Evolutionary conservation across 139 green algal genomes (phyloP), one percentile per base, ranked within the genome.

Genomic region (Pseudopediastrum boryanum): DNA sequence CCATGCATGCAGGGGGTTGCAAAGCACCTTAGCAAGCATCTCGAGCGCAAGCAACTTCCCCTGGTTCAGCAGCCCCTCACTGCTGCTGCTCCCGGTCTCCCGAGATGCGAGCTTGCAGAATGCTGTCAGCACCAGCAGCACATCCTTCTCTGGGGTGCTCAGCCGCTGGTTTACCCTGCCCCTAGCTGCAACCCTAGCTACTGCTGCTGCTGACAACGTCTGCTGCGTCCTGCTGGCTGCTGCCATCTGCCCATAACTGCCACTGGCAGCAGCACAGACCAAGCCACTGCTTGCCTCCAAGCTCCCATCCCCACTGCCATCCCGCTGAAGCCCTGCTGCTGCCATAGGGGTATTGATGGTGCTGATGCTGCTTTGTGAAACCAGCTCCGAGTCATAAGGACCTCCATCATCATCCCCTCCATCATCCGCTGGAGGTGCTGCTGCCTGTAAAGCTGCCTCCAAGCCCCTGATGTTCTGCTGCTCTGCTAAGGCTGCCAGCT

Each of bases 1-100:
- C 93, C 93, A 97, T 41, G 44, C 71, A 80, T 91, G 87, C 29
- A 84, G 82, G 7, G 90, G 85, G 82, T 85, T 91, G 50, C 82
- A 79, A 2, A 91, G 78, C 80, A 89, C 87, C 59, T 93, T 94
- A 48, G 95, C 94, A 35, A 99, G 84, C 79, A 98, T 89, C 84
- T 99, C 96, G 69, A 99, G 84, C 0, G 96, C 92, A 74, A 99
- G 85, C 75, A 97, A 87, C 89, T 97, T 97, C 46, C 93, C 93
- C 71, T 89, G 88, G 0, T 68, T 56, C 48, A 85, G 72, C 52
- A 82, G 64, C 39, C 66, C 75, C 12, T 85, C 79, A 54, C 9
- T 21, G 36, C 31, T 35, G 27, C 46, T 31, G 54, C 36, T 79
- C n/a, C 54, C 69, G 13, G 46, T 77, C 87, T 90, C 89, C 0